Evolutionary conservation across 352 stramenopile species (phyloP).

Genomic region (Thraustochytrium sp.): DNA sequence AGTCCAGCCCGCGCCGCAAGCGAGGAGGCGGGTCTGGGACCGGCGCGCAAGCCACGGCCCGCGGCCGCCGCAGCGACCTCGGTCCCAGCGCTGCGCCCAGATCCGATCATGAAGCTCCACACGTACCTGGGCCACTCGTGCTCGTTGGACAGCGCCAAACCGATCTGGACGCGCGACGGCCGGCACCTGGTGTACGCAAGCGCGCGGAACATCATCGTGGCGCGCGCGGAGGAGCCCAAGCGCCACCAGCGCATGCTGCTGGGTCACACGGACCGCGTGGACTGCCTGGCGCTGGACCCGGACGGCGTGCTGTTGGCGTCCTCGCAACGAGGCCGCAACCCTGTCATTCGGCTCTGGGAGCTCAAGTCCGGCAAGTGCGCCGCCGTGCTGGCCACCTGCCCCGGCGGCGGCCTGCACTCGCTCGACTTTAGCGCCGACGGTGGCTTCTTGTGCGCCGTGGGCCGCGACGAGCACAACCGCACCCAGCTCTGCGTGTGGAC

Average conservation of each 20-base stretch:
- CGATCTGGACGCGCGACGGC: slow-evolving; percentile 16
- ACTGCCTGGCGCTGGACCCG: slow-evolving; percentile 1
- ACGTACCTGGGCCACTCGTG: slow-evolving; percentile 23
- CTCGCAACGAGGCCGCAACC: neutral
- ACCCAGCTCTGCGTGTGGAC: slow-evolving; percentile 72
- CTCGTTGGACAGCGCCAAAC: neutral
- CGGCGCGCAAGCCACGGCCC: neutral
- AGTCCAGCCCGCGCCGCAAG: too few species aligned
- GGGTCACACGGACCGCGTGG: slow-evolving; percentile 14
- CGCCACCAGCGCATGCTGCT: slow-evolving; percentile 13
- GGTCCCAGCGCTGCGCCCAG: neutral
- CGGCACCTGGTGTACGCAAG: slow-evolving; percentile 8
- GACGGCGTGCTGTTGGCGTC: neutral
- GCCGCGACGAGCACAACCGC: slow-evolving; percentile 60
- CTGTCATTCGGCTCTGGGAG: slow-evolving; percentile 60
- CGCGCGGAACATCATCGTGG: slow-evolving; percentile 39
- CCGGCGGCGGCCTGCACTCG: neutral
- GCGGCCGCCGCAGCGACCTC: neutral
- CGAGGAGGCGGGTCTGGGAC: neutral
- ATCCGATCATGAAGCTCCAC: slow-evolving; percentile 23
- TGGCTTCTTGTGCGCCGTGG: slow-evolving; percentile 58
- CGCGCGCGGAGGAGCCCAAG: neutral
- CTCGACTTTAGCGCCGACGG: slow-evolving; percentile 31
- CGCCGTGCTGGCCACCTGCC: slow-evolving; percentile 45
- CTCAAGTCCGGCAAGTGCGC: slow-evolving; percentile 54